A percentile compares a stretch with the other conserved stretches of the same genome.
phyloP scores from a whole-genome alignment of 2,329 filamentous ascomycete genomes.

The Penicillium sp. region DNA sequence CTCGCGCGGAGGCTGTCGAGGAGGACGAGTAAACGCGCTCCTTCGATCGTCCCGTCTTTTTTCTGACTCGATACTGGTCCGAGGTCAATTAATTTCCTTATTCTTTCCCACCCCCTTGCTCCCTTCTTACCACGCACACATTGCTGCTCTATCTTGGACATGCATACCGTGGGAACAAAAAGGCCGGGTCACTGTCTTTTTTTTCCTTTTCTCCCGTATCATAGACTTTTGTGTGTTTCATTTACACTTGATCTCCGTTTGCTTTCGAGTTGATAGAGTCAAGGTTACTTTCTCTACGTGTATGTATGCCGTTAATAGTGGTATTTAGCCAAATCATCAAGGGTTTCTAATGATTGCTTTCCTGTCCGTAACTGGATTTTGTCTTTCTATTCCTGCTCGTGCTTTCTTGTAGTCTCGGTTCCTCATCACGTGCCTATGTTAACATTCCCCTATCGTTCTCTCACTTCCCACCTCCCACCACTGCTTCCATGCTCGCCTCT shows the following conservation, averaged over 20 bases:
- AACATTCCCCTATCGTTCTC: too few species aligned
- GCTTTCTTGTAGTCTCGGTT: too few species aligned
- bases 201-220: slow-evolving; percentile 32
- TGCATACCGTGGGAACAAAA: slow-evolving; percentile 26
- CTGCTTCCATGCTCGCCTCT: slow-evolving; percentile 6
- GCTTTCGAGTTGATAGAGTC: slow-evolving; percentile 33
- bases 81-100: slow-evolving; percentile 23
- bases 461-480: too few species aligned
- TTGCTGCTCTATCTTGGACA: slow-evolving; percentile 29
- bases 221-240: slow-evolving; percentile 39
- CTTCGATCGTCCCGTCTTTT: slow-evolving; percentile 17
- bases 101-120: slow-evolving; percentile 14
- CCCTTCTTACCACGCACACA: slow-evolving; percentile 21
- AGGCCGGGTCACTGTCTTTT: slow-evolving; percentile 12
- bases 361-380: neutral
- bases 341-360: slow-evolving; percentile 29
- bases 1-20: slow-evolving; percentile 44
- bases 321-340: slow-evolving; percentile 37
- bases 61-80: slow-evolving; percentile 37
- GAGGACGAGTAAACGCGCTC: slow-evolving; percentile 44
- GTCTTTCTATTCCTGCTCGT: too few species aligned
- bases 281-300: slow-evolving; percentile 38
- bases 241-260: slow-evolving; percentile 26
- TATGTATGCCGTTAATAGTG: slow-evolving; percentile 45
- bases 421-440: too few species aligned